A percentile compares a stretch with the other conserved stretches of the same genome.
Conservation (phyloP, 148 eudicot species). For the Heliosperma pusillum region DNA sequence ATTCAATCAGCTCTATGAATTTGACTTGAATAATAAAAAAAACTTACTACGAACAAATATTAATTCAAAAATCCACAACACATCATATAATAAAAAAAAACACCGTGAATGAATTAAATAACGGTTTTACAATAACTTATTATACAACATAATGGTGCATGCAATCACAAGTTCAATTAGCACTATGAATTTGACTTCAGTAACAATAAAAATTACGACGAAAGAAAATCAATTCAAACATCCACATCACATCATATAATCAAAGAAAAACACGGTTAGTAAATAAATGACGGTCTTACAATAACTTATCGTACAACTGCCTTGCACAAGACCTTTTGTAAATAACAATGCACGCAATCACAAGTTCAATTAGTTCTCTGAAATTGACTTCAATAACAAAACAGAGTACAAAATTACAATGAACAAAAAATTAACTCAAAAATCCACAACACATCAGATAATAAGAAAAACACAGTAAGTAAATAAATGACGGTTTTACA, state of each 20-base stretch:
- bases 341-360: not conserved
- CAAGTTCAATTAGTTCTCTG: not conserved
- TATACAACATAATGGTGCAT: too few species aligned
- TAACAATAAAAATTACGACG: not conserved
- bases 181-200: not conserved
- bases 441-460: not conserved
- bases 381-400: not conserved
- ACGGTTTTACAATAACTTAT: not conserved
- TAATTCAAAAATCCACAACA: not conserved
- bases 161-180: too few species aligned
- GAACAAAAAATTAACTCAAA: not conserved
- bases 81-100: not conserved
- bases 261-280: too few species aligned
- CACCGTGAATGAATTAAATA: too few species aligned
- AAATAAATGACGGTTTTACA: not conserved
- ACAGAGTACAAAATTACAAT: not conserved
- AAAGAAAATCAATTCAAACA: not conserved
- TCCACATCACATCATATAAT: not conserved
- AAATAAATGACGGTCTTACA: too few species aligned
- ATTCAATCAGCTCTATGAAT: not conserved
- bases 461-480: too few species aligned
- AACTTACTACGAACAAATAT: not conserved
- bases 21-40: not conserved
- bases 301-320: not conserved
- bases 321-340: not conserved